Percentiles rank a stretch among this genome's conserved stretches.
Evolutionary conservation across 139 green algal species (phyloP).

Genomic region (Pycnococcus provasolii): DNA sequence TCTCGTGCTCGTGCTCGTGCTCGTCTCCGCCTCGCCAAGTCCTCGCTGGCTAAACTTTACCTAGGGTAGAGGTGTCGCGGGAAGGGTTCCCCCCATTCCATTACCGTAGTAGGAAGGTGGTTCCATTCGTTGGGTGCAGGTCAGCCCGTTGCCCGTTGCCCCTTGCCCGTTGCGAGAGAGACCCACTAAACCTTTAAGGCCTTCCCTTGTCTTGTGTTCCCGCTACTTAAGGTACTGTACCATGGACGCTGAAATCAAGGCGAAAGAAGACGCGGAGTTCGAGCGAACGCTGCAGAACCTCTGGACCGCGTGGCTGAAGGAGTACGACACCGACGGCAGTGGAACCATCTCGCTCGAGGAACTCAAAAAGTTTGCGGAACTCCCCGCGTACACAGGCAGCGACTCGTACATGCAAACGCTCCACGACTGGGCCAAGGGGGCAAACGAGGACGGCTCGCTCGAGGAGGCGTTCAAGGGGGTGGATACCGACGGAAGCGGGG

Average conservation of each 20-base stretch:
- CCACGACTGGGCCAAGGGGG: not conserved
- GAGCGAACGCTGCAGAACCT: not conserved
- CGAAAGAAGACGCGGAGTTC: not conserved
- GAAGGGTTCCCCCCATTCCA: too few species aligned
- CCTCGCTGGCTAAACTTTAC: too few species aligned
- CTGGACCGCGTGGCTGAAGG: not conserved
- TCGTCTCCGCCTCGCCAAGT: too few species aligned
- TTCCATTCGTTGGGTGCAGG: too few species aligned
- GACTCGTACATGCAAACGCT: not conserved
- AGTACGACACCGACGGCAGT: not conserved
- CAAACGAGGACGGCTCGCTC: not conserved
- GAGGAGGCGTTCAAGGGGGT: slow-evolving; percentile 1
- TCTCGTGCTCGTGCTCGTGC: too few species aligned
- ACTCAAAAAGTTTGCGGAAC: not conserved
- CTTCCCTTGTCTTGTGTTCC: too few species aligned
- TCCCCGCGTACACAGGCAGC: not conserved
- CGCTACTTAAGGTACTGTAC: too few species aligned
- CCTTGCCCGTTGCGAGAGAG: too few species aligned
- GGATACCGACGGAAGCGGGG: not conserved
- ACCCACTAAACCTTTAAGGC: too few species aligned
- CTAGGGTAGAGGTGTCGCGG: too few species aligned
- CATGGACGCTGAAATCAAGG: not conserved
- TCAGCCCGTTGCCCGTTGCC: too few species aligned
- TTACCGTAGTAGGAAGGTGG: too few species aligned
- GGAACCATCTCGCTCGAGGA: not conserved